Conservation (phyloP, 1,139 yeast species). For the Kodamaea suecica region DNA sequence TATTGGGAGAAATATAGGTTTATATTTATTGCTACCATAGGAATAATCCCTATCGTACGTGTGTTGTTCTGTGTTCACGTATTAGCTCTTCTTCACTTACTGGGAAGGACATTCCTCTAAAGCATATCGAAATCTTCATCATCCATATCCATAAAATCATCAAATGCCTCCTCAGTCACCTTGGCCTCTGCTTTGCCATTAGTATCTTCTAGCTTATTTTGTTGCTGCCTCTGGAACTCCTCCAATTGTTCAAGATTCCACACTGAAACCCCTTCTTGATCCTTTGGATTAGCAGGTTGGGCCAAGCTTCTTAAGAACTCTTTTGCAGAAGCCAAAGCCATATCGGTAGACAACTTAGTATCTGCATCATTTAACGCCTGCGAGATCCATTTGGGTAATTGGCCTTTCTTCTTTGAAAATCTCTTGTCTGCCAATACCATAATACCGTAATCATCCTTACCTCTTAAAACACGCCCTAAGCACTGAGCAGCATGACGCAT, state of each 20-base stretch:
- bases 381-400: slow-evolving; percentile 95
- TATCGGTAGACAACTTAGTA: slow-evolving; percentile 88
- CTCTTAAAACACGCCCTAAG: slow-evolving; percentile 92
- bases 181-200: slow-evolving; percentile 14
- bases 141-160: slow-evolving; percentile 47
- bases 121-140: slow-evolving; percentile 45
- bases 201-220: slow-evolving; percentile 17
- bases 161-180: slow-evolving; percentile 18
- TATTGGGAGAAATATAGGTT: too few species aligned
- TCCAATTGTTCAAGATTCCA: slow-evolving; percentile 79
- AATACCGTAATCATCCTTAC: slow-evolving; percentile 97
- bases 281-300: slow-evolving; percentile 87
- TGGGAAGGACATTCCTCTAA: too few species aligned
- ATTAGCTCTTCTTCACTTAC: too few species aligned
- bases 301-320: slow-evolving; percentile 91
- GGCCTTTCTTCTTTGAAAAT: slow-evolving; percentile 79
- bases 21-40: too few species aligned
- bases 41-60: too few species aligned
- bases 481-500: slow-evolving; percentile 99
- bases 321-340: slow-evolving; percentile 94
- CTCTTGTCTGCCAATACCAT: slow-evolving; percentile 97
- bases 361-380: slow-evolving; percentile 92
- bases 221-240: slow-evolving; percentile 56
- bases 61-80: too few species aligned
- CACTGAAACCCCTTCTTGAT: slow-evolving; percentile 91